A percentile compares a stretch with the other conserved stretches of the same genome.
Evolutionary conservation across 495 filamentous ascomycete genomes (phyloP).

Genomic region (Hyaloscypha finlandica): DNA sequence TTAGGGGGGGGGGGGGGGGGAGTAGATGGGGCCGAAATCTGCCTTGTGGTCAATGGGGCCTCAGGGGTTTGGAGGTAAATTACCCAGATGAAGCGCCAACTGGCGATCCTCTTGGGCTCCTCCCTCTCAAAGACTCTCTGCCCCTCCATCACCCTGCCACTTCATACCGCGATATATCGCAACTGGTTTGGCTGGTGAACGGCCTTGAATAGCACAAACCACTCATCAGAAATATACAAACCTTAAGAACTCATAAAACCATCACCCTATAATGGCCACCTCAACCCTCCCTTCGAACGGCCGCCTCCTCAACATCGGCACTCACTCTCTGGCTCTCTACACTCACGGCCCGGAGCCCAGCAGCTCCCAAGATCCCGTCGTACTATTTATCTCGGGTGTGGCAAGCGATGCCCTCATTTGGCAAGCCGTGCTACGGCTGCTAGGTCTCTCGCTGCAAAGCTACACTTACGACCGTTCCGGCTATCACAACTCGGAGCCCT

Average conservation of each 20-base stretch:
- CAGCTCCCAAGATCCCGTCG: slow-evolving; percentile 15
- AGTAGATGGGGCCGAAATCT: too few relatives aligned
- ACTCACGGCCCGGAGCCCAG: slow-evolving; percentile 18
- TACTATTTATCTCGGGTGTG: slow-evolving; percentile 20
- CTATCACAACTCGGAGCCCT: slow-evolving; percentile 13
- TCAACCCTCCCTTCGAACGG: slow-evolving; percentile 14
- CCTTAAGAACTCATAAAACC: slow-evolving; percentile 6
- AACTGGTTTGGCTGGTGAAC: too few relatives aligned
- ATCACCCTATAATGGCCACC: slow-evolving; percentile 4
- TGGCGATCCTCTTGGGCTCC: too few relatives aligned
- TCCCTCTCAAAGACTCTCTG: too few relatives aligned
- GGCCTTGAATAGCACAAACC: too few relatives aligned
- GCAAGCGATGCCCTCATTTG: slow-evolving; percentile 11
- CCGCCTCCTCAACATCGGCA: slow-evolving; percentile 23
- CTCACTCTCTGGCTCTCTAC: slow-evolving; percentile 26
- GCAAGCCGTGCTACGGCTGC: slow-evolving; percentile 20
- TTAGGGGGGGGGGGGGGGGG: too few relatives aligned
- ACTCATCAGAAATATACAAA: neutral
- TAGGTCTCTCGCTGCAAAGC: slow-evolving; percentile 11
- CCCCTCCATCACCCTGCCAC: too few relatives aligned
- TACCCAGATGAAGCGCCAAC: too few relatives aligned
- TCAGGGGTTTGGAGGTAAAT: too few relatives aligned
- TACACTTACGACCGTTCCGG: slow-evolving; percentile 28
- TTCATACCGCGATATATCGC: too few relatives aligned
- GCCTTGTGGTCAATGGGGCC: too few relatives aligned